These are phyloP conservation scores for Lactifluus subvellereus DNA, from an alignment of 768 basidiomycete genomes.

Conservation along the genomic window DNA sequence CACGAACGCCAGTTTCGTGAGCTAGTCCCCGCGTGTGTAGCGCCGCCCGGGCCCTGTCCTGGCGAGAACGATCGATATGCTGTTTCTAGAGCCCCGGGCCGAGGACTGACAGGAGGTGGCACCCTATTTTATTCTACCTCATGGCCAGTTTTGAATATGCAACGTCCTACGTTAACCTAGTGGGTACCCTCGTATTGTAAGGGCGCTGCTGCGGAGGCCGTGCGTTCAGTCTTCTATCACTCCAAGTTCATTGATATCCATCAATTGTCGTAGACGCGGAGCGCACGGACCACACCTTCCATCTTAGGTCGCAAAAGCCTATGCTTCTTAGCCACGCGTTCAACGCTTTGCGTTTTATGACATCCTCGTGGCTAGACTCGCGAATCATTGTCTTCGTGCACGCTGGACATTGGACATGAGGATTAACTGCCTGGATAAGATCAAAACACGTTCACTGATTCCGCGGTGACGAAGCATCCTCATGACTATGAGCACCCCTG, in stretches of 20 bases:
- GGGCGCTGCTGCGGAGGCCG: not conserved
- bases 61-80: not conserved
- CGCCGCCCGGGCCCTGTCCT: not conserved
- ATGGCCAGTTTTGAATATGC: not conserved
- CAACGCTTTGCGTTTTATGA: not conserved
- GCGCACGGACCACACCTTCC: slow-evolving; percentile 8
- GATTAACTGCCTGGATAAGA: not conserved
- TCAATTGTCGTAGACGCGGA: not conserved
- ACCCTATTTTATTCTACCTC: not conserved
- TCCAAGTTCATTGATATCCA: not conserved
- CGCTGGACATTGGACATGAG: slow-evolving; percentile 8
- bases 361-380: not conserved
- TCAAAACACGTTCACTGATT: not conserved
- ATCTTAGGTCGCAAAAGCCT: not conserved
- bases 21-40: not conserved
- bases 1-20: not conserved
- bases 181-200: not conserved
- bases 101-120: not conserved
- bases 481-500: not conserved
- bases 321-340: slow-evolving; percentile 1
- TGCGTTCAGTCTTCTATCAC: not conserved
- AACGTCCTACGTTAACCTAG: not conserved
- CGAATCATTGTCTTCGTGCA: not conserved
- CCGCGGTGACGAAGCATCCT: not conserved
- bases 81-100: not conserved